Evolutionary conservation across 2,329 filamentous ascomycete species (phyloP), one percentile per base, ranked within the genome.

Genomic region (Cordyceps javanica): DNA sequence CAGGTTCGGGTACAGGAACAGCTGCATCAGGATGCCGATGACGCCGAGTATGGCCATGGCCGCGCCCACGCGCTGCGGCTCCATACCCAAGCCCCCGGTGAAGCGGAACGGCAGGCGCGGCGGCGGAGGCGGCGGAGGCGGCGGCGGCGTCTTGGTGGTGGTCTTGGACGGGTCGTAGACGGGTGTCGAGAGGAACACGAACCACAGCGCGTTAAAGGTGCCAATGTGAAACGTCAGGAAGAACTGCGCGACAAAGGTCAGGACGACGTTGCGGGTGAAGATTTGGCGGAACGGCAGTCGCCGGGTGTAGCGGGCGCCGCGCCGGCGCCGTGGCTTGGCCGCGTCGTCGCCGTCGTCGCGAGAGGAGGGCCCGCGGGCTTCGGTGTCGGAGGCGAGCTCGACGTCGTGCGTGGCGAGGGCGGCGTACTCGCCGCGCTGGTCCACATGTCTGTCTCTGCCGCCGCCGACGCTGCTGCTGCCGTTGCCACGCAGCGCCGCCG

Each of bases 1-100:
- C 19, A 91, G 73, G 30, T 73, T 72, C 1, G 89, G 89, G 67
- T 92, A 93, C 10, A 90, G 72, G 51, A 88, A 75, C 60, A 73
- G 61, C 58, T 73, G 71, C 46, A 94, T 75, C 0, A 78, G 73
- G 38, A 94, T 87, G n/a, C 90, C 90, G 44, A 93, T 84, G 50
- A 82, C 72, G 9, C 90, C 90, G 16, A 94, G 80, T 53, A 89
- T 85, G 2, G 89, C 85, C 75, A 92, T 91, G 5, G 88, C 88
- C 44, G 89, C 73, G n/a, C 90, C 90, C 32, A 94, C 87, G 2
- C 82, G 81, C 1, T 81, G 78, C 0, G 89, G 85, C 0, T 82
- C 82, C 54, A 94, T 79, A n/a, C 88, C 88, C 0, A 94, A 77
- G 2, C 90, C 90, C 28, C 90, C 89, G 0, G 85, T 84, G 66